These are phyloP conservation scores for Multifurca ochricompacta DNA, from an alignment of 768 basidiomycete genomes.

Conservation along the genomic window DNA sequence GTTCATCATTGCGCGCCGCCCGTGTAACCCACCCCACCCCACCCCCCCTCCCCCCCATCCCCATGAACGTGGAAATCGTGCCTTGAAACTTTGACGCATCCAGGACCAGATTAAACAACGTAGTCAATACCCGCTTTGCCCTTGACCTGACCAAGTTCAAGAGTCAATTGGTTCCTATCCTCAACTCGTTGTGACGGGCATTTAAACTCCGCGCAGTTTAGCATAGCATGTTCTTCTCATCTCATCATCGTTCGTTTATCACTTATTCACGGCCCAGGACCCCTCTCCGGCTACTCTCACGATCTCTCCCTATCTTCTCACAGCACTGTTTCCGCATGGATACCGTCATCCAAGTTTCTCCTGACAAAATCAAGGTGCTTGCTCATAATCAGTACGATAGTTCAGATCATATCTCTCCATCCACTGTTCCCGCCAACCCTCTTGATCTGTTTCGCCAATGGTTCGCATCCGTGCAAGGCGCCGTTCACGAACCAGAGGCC, in stretches of 20 bases:
- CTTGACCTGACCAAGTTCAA: too few species aligned
- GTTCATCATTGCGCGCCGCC: too few species aligned
- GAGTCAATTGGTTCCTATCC: too few species aligned
- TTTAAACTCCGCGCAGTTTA: constrained; percentile 10
- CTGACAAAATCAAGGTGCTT: constrained; percentile 57
- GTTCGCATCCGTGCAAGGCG: constrained; percentile 65
- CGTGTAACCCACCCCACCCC: too few species aligned
- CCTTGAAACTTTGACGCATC: too few species aligned
- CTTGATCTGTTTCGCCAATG: constrained; percentile 80
- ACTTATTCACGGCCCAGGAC: background rate
- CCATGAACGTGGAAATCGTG: too few species aligned
- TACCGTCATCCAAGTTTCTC: constrained; percentile 33
- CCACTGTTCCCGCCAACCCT: constrained; percentile 56
- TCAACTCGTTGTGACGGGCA: too few species aligned
- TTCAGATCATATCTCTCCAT: constrained; percentile 54
- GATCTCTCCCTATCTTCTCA: background rate
- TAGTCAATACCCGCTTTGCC: too few species aligned
- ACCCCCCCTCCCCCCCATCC: too few species aligned
- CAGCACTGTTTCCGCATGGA: constrained; percentile 34
- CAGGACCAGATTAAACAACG: too few species aligned
- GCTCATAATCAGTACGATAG: constrained; percentile 73
- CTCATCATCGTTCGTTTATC: background rate
- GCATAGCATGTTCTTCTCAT: background rate
- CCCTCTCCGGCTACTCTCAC: background rate
- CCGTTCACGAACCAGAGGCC: constrained; percentile 81